Base-by-base conservation (phyloP, 1,139 yeast genomes). In the Suhomyces wounanorum region DNA sequence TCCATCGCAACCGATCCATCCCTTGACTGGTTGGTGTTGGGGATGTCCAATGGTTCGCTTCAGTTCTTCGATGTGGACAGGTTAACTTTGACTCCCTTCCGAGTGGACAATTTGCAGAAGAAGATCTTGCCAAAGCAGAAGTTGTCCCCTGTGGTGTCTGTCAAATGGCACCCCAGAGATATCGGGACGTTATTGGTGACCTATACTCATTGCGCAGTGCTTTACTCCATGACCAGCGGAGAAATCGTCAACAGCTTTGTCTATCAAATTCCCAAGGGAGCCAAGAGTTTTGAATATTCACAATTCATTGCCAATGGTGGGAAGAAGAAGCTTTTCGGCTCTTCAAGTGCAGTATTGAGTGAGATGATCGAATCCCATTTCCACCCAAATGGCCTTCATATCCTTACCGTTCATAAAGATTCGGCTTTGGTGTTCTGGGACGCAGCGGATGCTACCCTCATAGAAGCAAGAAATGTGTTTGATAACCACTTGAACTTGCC, bases 401-500 rank as follows among this genome's bases (percentile, higher is more conserved):
- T 90, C 6, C 78, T 89, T 14, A 86, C 96, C 0, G 80, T 84
- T 1, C 96, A 92, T 64, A 82, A 73, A 17, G 97, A 92, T 60
- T 94, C 92, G 47, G 81, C 96, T 0, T 62, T 95, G 43, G 96
- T 83, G 5, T 94, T 94, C 61, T 95, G 98, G 97, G 99, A 94
- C 67, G 85, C 89, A 0, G 78, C 83, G 37, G 85, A 85, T 40
- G 96, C 95, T 0, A 81, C 82, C 13, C 69, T 85, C 43, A 72
- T 94, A 8, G 85, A 85, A 50, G 92, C 97, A 0, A 79, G 98
- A 58, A 81, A 89, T 1, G 59, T 88, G 8, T 78, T 81, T 52
- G 95, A 88, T 48, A 73, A 83, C 4, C 80, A 83, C 50, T 80
- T 90, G 25, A 85, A 90, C 60, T 65, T 70, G 26, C 85, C 88